Percentiles rank a stretch among this genome's conserved stretches.
Conservation (phyloP, 371 early-diverging fungal species). For the Rhizopus stolonifer region DNA sequence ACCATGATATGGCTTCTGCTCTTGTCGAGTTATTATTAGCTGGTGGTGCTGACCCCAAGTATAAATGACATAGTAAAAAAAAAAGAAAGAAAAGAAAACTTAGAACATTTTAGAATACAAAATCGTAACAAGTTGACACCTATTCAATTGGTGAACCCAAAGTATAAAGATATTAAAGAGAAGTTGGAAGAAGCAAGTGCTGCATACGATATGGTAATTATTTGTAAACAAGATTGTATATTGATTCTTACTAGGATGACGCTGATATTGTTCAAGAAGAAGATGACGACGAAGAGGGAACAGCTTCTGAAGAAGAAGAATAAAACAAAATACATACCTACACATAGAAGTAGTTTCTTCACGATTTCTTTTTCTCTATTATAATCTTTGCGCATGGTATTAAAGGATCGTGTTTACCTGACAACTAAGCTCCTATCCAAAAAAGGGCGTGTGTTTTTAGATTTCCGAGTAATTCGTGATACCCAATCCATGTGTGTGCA, state of each 20-base stretch:
- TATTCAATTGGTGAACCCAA: slow-evolving; percentile 29
- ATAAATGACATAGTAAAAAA: no score
- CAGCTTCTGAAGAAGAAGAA: slow-evolving; percentile 19
- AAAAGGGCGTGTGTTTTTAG: no score
- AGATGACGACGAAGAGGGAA: slow-evolving; percentile 8
- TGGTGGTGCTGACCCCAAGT: slow-evolving; percentile 52
- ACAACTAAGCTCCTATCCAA: no score
- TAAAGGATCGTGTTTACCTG: no score
- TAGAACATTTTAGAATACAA: slow-evolving; percentile 23
- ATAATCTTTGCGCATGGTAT: no score
- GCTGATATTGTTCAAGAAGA: slow-evolving; percentile 23
- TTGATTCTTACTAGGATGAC: slow-evolving; percentile 19
- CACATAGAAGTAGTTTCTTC: no score
- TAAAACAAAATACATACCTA: no score
- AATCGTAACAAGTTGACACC: slow-evolving; percentile 43
- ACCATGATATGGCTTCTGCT: slow-evolving; percentile 46
- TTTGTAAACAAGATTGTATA: not conserved
- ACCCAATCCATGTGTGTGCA: no score
- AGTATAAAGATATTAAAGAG: slow-evolving; percentile 29
- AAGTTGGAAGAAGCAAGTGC: slow-evolving; percentile 26
- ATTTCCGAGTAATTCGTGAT: no score
- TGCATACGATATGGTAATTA: slow-evolving; percentile 35
- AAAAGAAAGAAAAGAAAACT: no score
- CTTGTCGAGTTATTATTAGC: slow-evolving; percentile 57
- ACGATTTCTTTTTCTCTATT: no score